phyloP scores from a whole-genome alignment of 129 eudicot genomes.

The Deinandra increscens region DNA sequence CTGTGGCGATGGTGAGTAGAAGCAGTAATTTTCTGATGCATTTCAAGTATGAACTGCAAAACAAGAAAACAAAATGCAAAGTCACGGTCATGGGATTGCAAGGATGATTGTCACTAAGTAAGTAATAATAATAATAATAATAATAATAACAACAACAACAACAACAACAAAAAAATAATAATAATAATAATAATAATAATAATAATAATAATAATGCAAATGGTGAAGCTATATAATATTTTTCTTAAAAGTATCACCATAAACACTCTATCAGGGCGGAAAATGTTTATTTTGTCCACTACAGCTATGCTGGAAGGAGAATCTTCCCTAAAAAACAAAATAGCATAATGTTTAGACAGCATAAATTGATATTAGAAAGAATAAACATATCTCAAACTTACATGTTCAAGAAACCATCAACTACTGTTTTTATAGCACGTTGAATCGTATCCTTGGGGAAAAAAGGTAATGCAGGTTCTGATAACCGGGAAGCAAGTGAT shows the following conservation, averaged over 20 bases:
- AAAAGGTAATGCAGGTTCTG: constrained; percentile 75
- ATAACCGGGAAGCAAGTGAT: constrained; percentile 67
- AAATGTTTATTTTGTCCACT: constrained; percentile 82
- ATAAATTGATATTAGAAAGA: neutral
- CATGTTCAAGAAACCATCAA: constrained; percentile 92
- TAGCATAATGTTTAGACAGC: constrained; percentile 10
- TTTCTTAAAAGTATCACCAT: constrained; percentile 43
- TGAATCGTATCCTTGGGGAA: constrained; percentile 63
- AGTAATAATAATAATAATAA: constrained; percentile 20
- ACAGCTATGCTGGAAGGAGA: constrained; percentile 45
- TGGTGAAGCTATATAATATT: neutral
- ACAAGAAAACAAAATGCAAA: constrained; percentile 20
- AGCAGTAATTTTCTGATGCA: constrained; percentile 84
- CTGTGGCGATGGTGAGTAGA: constrained; percentile 76
- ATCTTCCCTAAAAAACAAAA: constrained; percentile 57
- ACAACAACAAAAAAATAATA: no score
- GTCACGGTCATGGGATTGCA: constrained; percentile 16
- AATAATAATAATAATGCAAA: constrained; percentile 14
- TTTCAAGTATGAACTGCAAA: constrained; percentile 77
- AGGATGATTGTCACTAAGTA: neutral
- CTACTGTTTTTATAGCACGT: constrained; percentile 74
- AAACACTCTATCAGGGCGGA: constrained; percentile 96
- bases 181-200: constrained; percentile 14
- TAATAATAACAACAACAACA: constrained; percentile 16
- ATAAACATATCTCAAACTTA: constrained; percentile 19